Evolutionary conservation across 352 stramenopile genomes (phyloP).

Genomic region (Pythium grandisporangium): DNA sequence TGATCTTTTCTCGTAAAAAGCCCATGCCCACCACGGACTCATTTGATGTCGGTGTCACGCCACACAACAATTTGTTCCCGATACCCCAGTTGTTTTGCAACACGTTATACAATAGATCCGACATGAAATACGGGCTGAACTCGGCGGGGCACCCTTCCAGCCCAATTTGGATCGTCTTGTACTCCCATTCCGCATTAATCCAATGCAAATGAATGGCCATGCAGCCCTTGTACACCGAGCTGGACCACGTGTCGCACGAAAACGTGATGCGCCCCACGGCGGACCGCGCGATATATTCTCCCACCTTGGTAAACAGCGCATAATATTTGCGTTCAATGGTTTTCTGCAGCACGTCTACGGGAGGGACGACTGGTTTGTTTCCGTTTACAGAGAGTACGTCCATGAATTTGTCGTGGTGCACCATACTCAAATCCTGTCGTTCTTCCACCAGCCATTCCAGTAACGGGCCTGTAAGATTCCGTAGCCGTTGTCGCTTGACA

Average conservation of each 20-base stretch:
- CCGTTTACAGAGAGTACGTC: slow-evolving; percentile 42
- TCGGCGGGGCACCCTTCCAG: slow-evolving; percentile 59
- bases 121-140: slow-evolving; percentile 71
- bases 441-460: slow-evolving; percentile 76
- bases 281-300: slow-evolving; percentile 68
- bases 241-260: slow-evolving; percentile 73
- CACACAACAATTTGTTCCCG: slow-evolving; percentile 60
- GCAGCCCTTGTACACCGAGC: slow-evolving; percentile 58
- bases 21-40: slow-evolving; percentile 64
- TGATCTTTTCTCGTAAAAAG: slow-evolving; percentile 73
- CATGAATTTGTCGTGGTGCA: slow-evolving; percentile 64
- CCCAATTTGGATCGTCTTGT: slow-evolving; percentile 71
- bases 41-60: slow-evolving; percentile 49
- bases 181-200: slow-evolving; percentile 83
- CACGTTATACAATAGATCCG: slow-evolving; percentile 71
- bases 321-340: slow-evolving; percentile 72
- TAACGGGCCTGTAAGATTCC: slow-evolving; percentile 46
- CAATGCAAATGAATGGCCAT: slow-evolving; percentile 71
- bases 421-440: slow-evolving; percentile 47
- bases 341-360: slow-evolving; percentile 48
- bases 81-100: slow-evolving; percentile 74
- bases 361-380: slow-evolving; percentile 35
- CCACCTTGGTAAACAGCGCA: slow-evolving; percentile 51
- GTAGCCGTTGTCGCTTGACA: slow-evolving; percentile 54
- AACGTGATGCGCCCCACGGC: slow-evolving; percentile 63